Base-by-base conservation (phyloP, 2,329 filamentous ascomycete genomes). In the Talaromyces sp. region DNA sequence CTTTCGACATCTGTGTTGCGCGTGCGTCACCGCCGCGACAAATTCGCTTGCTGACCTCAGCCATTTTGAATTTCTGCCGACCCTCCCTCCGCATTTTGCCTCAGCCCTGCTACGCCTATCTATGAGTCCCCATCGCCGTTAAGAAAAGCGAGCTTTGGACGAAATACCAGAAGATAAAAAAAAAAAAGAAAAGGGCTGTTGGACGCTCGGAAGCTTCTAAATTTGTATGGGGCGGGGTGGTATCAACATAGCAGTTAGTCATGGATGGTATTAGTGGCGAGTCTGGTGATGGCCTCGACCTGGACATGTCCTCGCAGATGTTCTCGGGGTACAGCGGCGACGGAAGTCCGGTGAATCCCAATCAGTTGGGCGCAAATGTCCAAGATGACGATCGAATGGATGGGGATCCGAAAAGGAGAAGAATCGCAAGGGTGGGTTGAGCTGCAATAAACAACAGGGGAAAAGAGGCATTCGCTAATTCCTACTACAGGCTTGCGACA, bases 391-490 rank as follows among this genome's bases (percentile, higher is more conserved):
- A 84, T 58, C 81, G 83, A 68, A 83, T 84, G 60, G 91, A 88
- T 69, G 94, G 97, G 71, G 87, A 62, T 44, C 57, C 92, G 23
- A 98, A 96, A 82, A 85, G 92, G 73, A 85, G 93, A 76, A 87
- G 92, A 71, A 96, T 96, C 69, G 92, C 92, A 64, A 86, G 91
- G 79, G 91, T 94, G 84, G 81, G 87, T 96, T 69, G 91, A 79
- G 90, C 93, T 84, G 80, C 86, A 72, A 53, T 14, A 34, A 27
- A 47, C 18, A 27, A 47, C 18, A 14, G 1, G 9, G 18, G 10
- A 47, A 18, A 10, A 27, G 7, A 10, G 28, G 9, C 14, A 28
- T 30, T 7, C 23, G 23, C 36, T 58, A 27, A 52, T 44, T 59
- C 33, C 36, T 57, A 42, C 27, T 42, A 53, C 69, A 93, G 90